Evolutionary conservation across 768 basidiomycete species (phyloP), one percentile per base, ranked within the genome.

Genomic region (Pisolithus orientalis): DNA sequence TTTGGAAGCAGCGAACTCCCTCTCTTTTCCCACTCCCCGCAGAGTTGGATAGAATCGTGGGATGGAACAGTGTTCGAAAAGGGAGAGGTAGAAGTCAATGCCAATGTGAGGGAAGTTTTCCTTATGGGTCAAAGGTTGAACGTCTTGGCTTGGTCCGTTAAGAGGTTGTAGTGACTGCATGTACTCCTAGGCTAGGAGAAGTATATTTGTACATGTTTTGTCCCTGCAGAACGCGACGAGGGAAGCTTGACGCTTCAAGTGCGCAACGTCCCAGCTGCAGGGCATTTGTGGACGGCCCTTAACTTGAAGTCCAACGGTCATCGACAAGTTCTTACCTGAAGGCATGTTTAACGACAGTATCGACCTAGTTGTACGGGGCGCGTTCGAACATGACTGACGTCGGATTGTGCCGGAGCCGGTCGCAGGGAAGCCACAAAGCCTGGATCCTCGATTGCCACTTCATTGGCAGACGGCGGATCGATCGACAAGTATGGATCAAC

Each of bases 271-370:
- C 21, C 21, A 21, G 21, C 21, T 21, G 21, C 21, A 21, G 21
- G 21, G 21, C 21, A 21, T 21, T 21, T 21, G 21, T 21, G 21
- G 21, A 21, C 21, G 21, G 21, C 21, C 21, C 21, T 21, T 21
- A 21, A 21, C 21, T 21, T 21, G 21, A 21, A 21, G 21, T 21
- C 21, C 21, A 21, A 21, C 21, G 21, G 21, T 21, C 21, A 21
- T 21, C 21, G 21, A 21, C 21, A 21, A 93, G 59, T 92, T 80
- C 11, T 94, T 98, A 1, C 94, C 95, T 7, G 96, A 98, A 62
- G 88, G 89, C 54, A 88, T 97, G 83, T 99, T 99, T 59, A 95
- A 98, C 63, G 91, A 99, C 63, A 87, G 84, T 59, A 77, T 97
- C 32, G 84, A 97, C 60, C 78, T 99, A 16, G 90, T 99, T 6